Conservation (phyloP, 352 stramenopile species). For the Plasmopara halstedii region DNA sequence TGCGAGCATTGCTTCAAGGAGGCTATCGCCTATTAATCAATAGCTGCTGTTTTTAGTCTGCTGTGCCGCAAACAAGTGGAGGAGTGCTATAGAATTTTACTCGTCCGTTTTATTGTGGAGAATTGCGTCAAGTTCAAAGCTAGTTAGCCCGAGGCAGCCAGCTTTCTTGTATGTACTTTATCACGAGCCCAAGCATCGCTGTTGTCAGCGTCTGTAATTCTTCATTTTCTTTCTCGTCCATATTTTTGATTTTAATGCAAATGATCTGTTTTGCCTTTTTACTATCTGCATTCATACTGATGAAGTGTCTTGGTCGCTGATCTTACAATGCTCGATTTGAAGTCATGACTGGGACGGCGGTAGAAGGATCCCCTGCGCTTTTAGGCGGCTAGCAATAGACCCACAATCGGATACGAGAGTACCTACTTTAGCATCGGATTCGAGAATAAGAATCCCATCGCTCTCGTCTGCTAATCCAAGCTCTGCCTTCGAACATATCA, state of each 20-base stretch:
- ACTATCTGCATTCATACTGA: too few species aligned
- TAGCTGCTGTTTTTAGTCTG: not conserved
- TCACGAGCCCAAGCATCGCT: conserved; percentile 23
- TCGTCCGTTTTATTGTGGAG: conserved; percentile 25
- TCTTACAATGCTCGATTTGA: too few species aligned
- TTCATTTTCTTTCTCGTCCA: conserved; percentile 16
- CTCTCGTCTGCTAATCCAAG: too few species aligned
- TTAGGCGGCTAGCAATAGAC: too few species aligned
- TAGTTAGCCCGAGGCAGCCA: conserved; percentile 23
- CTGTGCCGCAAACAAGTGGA: conserved; percentile 10
- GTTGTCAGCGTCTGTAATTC: conserved; percentile 25
- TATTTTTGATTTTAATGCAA: conserved; percentile 81
- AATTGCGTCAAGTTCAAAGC: conserved; percentile 28
- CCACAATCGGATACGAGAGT: too few species aligned
- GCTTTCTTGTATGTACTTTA: conserved; percentile 35
- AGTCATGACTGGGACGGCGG: too few species aligned
- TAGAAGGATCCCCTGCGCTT: too few species aligned
- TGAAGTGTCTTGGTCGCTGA: too few species aligned
- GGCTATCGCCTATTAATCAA: not conserved
- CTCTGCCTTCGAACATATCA: too few species aligned
- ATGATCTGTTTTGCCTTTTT: too few species aligned
- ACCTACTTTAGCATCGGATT: too few species aligned
- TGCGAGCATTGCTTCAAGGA: conserved; percentile 15
- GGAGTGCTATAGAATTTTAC: conserved; percentile 22
- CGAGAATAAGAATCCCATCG: too few species aligned